Evolutionary conservation across 768 basidiomycete species (phyloP), one percentile per base, ranked within the genome.

Genomic region (Pleurotus platypus): DNA sequence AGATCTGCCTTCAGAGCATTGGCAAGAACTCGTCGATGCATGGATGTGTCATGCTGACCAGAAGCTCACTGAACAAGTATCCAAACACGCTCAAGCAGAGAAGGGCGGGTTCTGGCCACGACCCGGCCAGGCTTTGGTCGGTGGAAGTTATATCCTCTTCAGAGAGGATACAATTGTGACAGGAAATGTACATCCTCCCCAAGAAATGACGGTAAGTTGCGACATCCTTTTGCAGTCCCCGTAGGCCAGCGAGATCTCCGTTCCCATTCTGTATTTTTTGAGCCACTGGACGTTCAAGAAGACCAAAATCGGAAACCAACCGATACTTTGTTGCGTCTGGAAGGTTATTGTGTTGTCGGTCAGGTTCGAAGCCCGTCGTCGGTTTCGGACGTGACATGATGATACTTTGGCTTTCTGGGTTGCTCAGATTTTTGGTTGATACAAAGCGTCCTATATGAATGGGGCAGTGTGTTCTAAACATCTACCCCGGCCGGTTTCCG

Each of bases 1-100:
- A 39, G 94, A 97, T 66, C 75, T 98, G 11, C 96, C 96, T 2
- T 94, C 92, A 3, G 95, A 98, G 67, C 89, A 98, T 64, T 98
- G 96, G 96, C 89, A 93, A 60, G 96, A 98, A 69, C 85, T 98
- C 13, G 84, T 98, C 16, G 96, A 98, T 60, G 89, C 94, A 5
- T 98, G 96, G 96, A 94, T 98, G 90, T 98, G 96, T 64, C 96
- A 98, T 70, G 70, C 85, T 7, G 94, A 97, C 65, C 94, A 96
- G 73, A 85, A 82, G 43, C 75, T 98, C 49, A 83, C 89, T 60
- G 85, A 86, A 35, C 82, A 85, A 12, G 80, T 92, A 2, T 71
- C 81, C 50, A 77, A 81, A 59, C 80, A 80, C 60, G 75, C 78
- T 1, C 60, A 75, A 72, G 38, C 39, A 42, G 51, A 54, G 39